Conservation (phyloP, 139 green algal species). For the Pseudopediastrum boryanum region DNA sequence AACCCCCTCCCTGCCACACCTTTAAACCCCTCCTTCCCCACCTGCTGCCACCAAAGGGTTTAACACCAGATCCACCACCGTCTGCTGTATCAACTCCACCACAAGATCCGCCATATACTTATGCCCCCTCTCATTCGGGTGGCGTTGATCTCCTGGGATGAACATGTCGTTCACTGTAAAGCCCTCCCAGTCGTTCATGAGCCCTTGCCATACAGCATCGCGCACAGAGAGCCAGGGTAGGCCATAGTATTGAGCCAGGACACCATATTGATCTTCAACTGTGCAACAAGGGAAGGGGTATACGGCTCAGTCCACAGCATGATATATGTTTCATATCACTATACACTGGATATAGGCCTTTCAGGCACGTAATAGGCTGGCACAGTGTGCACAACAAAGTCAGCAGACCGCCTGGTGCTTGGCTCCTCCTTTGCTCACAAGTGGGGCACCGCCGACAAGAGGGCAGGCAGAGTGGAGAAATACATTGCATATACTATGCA, state of each 20-base stretch:
- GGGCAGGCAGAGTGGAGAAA: too few relatives aligned
- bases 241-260: conserved; percentile 25
- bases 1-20: background rate
- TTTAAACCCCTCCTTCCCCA: background rate
- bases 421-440: too few relatives aligned
- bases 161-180: conserved; percentile 9
- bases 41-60: conserved; percentile 4
- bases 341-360: too few relatives aligned
- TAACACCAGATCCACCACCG: conserved; percentile 1
- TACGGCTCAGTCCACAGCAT: too few relatives aligned
- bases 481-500: too few relatives aligned
- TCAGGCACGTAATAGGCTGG: too few relatives aligned
- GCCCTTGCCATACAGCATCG: conserved; percentile 7
- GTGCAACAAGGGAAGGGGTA: too few relatives aligned
- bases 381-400: too few relatives aligned
- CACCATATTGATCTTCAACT: conserved; percentile 12
- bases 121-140: background rate
- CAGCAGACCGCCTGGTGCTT: too few relatives aligned
- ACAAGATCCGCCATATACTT: conserved; percentile 8
- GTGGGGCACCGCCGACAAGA: too few relatives aligned
- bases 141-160: background rate
- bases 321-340: too few relatives aligned
- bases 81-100: conserved; percentile 14
- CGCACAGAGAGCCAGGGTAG: conserved; percentile 16
- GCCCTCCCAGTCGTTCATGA: background rate